Base-by-base conservation (phyloP, 306 rosid species). In the Pachyrhizus erosus region DNA sequence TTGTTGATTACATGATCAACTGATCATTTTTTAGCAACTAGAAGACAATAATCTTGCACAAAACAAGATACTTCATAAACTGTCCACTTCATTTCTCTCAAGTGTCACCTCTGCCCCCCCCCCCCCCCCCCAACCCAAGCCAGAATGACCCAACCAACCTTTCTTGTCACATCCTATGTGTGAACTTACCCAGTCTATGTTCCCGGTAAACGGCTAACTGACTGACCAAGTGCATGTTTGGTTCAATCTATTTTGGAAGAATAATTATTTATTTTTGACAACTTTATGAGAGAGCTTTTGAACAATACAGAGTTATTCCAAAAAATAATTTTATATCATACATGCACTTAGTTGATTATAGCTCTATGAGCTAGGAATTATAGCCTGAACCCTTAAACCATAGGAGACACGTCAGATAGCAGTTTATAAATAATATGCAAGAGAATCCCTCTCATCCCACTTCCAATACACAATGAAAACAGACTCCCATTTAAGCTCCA, bases 81-180 rank as follows among this genome's bases (percentile, higher is more conserved):
- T 24, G 78, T 37, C 51, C 43, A 58, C 61, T 61, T 33, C 42
- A 73, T 26, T 78, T 78, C 51, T 31, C 64, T 57, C 27, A 55
- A 40, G 62, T 5, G 45, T 49, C 68, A 13, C 9, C 4, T 26
- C n/a, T n/a, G n/a, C n/a, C n/a, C n/a, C n/a, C n/a, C n/a, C n/a
- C n/a, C n/a, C n/a, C 18, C 27, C 11, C 7, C 29, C 70, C 21
- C 40, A 23, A 0, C 23, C 8, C n/a, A n/a, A n/a, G 7, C 7
- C 66, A 12, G 68, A 26, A 27, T 12, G 40, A 14, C 21, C 20
- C 70, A 31, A 13, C 7, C 5, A 61, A 61, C 11, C 12, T 27
- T n/a, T 61, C 68, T 13, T 27, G 10, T 12, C 68, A 58, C 34
- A 13, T 58, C 26, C 14, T 24, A 55, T 5, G 15, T 3, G 61